Conservation (phyloP, 768 basidiomycete genomes). For the Russula griseocarnosa region DNA sequence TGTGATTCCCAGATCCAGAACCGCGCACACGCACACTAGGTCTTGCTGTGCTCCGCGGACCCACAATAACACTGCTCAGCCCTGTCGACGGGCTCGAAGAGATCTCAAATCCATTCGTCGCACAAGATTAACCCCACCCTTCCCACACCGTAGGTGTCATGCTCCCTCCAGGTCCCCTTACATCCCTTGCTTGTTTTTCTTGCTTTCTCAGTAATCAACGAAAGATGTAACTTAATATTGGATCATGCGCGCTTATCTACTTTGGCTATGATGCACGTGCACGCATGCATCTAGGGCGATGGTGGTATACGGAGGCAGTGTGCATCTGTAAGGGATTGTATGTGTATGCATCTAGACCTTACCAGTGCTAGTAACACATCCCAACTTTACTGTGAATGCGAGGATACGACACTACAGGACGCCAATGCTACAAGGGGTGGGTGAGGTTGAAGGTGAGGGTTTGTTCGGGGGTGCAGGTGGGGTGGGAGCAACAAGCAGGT, state of each 20-base stretch:
- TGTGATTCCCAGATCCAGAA: conserved; percentile 52
- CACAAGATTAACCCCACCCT: conserved; percentile 49
- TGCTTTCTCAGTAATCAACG: conserved; percentile 5
- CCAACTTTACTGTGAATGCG: neutral
- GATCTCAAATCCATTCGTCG: conserved; percentile 83
- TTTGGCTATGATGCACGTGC: conserved; percentile 6
- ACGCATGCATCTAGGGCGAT: conserved; percentile 2
- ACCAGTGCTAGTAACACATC: neutral
- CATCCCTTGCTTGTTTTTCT: neutral
- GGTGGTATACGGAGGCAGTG: conserved; percentile 1
- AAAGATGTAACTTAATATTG: conserved; percentile 10
- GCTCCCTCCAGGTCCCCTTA: neutral
- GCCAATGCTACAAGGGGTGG: neutral
- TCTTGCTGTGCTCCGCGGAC: conserved; percentile 86
- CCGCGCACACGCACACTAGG: conserved; percentile 66
- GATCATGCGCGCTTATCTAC: conserved; percentile 18
- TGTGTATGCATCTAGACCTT: conserved; percentile 1
- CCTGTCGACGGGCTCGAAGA: conserved; percentile 95
- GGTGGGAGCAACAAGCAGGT: conserved; percentile 7
- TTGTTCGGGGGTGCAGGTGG: neutral
- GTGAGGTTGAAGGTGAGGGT: neutral
- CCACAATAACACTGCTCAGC: conserved; percentile 89
- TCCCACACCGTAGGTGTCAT: neutral
- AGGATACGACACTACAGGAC: neutral
- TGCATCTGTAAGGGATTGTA: neutral